Base-by-base conservation (phyloP, 345 rosid species). In the Populus deltoides region DNA sequence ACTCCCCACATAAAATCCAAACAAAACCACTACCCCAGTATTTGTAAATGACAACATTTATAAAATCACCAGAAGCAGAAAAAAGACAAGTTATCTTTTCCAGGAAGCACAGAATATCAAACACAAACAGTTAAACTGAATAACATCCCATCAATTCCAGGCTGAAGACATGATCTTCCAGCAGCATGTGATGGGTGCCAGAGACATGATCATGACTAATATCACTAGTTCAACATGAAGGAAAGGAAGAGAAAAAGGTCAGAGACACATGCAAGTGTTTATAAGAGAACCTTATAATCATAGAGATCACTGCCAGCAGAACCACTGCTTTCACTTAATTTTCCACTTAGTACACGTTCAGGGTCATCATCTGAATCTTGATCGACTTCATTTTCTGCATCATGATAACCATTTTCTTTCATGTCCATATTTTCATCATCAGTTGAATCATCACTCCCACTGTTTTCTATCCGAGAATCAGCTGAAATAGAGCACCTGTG, bases 401-500 rank as follows among this genome's bases (percentile, higher is more conserved):
- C 97, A 82, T 89, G 97, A 84, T 89, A 91, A n/a, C 89, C 93
- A 81, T 88, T 90, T 68, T 87, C 87, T 86, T 92, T 93, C 38
- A 81, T 45, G 82, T 91, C 92, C 72, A 82, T 73, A 84, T 91
- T 91, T 86, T 92, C 98, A 87, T 92, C 94, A 76, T 96, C 98
- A 72, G 91, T 84, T 69, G 99, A 96, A 78, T 92, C 95, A 53
- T 93, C 99, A 83, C 90, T 94, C 70, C 88, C 97, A 86, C 97
- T 93, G 82, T 92, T 92, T 79, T 89, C 99, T 70, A 93, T 85
- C 81, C 85, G 91, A 75, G 98, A 96, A 80, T 93, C 97, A 13
- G 97, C 97, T 47, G 98, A 93, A 61, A 93, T 88, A 43, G 98
- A 96, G 87, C 99, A 90, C 87, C 98, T 91, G 74, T 91, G 97